phyloP scores from a whole-genome alignment of 371 early-diverging fungal genomes.

The Apophysomyces ossiformis region DNA sequence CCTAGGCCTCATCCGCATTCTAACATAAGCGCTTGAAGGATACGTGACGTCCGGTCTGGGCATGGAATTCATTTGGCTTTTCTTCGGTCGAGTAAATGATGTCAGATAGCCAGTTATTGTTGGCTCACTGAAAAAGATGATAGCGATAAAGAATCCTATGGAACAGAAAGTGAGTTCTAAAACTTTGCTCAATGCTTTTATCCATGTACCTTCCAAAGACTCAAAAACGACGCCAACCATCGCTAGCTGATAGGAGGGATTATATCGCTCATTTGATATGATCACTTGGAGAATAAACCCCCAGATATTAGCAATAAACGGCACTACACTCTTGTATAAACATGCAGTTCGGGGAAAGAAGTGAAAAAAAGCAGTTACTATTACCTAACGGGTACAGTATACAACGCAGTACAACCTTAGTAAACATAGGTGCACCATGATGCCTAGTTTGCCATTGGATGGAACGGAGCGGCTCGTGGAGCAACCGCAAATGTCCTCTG shows the following conservation, averaged over 20 bases:
- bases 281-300: slow-evolving; percentile 28
- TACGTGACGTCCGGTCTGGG: neutral
- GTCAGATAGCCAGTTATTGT: slow-evolving; percentile 10
- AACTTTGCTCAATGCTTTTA: neutral
- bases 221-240: slow-evolving; percentile 8
- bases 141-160: slow-evolving; percentile 28
- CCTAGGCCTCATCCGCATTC: neutral
- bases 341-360: neutral
- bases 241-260: slow-evolving; percentile 14
- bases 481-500: neutral
- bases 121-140: slow-evolving; percentile 42
- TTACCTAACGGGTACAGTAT: slow-evolving; percentile 28
- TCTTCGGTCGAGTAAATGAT: neutral
- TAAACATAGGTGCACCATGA: slow-evolving; percentile 18
- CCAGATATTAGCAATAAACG: slow-evolving; percentile 27
- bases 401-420: slow-evolving; percentile 29
- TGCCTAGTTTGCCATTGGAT: neutral
- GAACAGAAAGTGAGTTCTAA: neutral
- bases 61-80: neutral
- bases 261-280: neutral
- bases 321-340: slow-evolving; percentile 20
- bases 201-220: slow-evolving; percentile 16
- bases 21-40: neutral
- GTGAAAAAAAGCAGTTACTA: neutral
- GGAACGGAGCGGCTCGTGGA: neutral